Base-by-base conservation (phyloP, 2,329 filamentous ascomycete genomes). In the Aureobasidium uvarum region DNA sequence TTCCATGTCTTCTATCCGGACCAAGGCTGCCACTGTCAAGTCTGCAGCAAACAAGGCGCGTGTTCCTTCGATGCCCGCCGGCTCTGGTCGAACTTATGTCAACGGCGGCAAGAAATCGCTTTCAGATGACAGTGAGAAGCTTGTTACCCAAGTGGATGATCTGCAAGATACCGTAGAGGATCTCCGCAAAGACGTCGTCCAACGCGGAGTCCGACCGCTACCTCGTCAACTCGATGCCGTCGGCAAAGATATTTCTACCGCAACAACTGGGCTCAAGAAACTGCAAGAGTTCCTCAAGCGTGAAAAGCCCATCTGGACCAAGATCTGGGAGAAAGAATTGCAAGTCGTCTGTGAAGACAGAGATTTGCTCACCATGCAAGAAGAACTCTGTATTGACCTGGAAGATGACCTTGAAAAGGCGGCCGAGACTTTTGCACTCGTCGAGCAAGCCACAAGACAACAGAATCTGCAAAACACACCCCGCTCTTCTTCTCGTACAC, bases 271-370 rank as follows among this genome's bases (percentile, higher is more conserved):
- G 73, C 86, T 99, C 68, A 95, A 91, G 84, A 93, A 91, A 79
- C 89, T 99, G 84, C 91, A 96, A 74, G 93, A 96, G 18, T 96
- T 90, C 80, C 85, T 99, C 79, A 89, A 88, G 71, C 86, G 86
- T 54, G 95, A 99, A 83, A 96, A 96, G 77, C 95, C 95, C 0
- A 83, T 97, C 66, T 99, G 95, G 94, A 97, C 92, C 64, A 97
- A 97, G 85, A 96, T 98, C 69, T 99, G 95, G 95, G 94, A 98
- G 84, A 93, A 96, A 78, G 93, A 98, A 77, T 82, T 99, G 52
- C 92, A 98, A 77, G 89, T 94, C 62, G 94, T 99, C 2, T 98
- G 95, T 79, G 92, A 96, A 75, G 95, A 97, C 73, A 88, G 93
- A 70, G 94, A 98, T 74, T 88, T 97, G 77, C 85, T 99, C 71